Evolutionary conservation across 2,329 filamentous ascomycete genomes (phyloP).

Genomic region (Penicillium sp.): DNA sequence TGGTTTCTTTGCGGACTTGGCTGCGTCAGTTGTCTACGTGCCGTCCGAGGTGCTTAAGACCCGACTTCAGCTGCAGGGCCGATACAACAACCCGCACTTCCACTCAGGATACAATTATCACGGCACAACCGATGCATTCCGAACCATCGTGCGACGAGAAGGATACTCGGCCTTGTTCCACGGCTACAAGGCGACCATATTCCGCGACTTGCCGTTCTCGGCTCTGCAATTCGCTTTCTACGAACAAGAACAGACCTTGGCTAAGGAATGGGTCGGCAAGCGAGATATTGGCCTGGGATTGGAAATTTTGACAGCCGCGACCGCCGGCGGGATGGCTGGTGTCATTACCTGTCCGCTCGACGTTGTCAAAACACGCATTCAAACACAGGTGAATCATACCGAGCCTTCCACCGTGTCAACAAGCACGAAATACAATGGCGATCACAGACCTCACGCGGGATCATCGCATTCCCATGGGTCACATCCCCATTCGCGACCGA

Average conservation of each 20-base stretch:
- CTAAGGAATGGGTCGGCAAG: slow-evolving; percentile 72
- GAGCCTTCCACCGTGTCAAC: slow-evolving; percentile 30
- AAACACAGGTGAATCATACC: slow-evolving; percentile 74
- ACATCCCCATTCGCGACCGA: slow-evolving; percentile 62
- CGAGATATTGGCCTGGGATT: slow-evolving; percentile 80
- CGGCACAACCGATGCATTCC: slow-evolving; percentile 75
- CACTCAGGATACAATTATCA: slow-evolving; percentile 94
- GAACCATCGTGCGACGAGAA: slow-evolving; percentile 79
- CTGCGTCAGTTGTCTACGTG: slow-evolving; percentile 89
- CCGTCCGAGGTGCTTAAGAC: slow-evolving; percentile 98
- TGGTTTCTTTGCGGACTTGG: slow-evolving; percentile 89
- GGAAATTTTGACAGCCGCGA: slow-evolving; percentile 84
- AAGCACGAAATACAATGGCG: slow-evolving; percentile 26
- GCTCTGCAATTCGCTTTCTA: slow-evolving; percentile 98
- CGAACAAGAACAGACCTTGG: slow-evolving; percentile 84
- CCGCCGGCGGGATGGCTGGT: slow-evolving; percentile 87
- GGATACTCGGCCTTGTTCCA: slow-evolving; percentile 85
- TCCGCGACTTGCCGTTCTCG: slow-evolving; percentile 91
- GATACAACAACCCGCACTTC: slow-evolving; percentile 93
- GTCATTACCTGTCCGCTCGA: slow-evolving; percentile 94
- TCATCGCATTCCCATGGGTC: slow-evolving; percentile 24
- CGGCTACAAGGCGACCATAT: slow-evolving; percentile 95
- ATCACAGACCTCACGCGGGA: slow-evolving; percentile 23
- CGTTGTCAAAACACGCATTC: slow-evolving; percentile 93
- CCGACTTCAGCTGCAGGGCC: slow-evolving; percentile 89